Evolutionary conservation across 768 basidiomycete species (phyloP), one percentile per base, ranked within the genome.

Genomic region (Leccinum boreale): DNA sequence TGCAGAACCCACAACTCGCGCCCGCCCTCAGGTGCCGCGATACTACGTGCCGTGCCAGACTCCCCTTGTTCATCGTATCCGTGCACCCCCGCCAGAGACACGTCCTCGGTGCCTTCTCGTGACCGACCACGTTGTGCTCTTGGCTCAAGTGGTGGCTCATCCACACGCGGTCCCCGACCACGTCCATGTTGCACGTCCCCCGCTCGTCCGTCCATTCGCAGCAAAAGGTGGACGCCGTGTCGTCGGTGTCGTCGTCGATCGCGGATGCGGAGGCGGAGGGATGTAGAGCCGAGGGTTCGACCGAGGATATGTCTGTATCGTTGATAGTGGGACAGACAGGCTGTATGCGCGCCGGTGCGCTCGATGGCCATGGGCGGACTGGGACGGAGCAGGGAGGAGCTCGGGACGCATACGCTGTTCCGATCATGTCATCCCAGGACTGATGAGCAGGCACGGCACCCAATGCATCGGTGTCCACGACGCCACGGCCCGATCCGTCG

Each of bases 51-150:
- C 70, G 57, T 24, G 61, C 60, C 46, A 69, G 54, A 51, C 59
- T 63, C 10, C 70, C 65, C 55, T 71, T 68, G 57, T 68, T 65
- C 68, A 72, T 61, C 31, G 50, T 60, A 7, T 62, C 70, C 14
- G 54, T 47, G 44, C 68, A 69, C 29, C 55, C 65, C 36, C 44
- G 53, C 68, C 70, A 69, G 46, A 59, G 53, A 55, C 68, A 69
- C 19, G 57, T 49, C 2, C 58, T 53, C 3, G 50, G 53, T 0
- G 56, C 46, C 36, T 55, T 59, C 24, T 70, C 66, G 46, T 63
- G 53, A 21, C 68, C 70, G 5, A 59, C 47, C 5, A 69, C 55
- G 29, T 58, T 44, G 24, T 69, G 68, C 4, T 24, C 23, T 10
- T 59, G 56, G 42, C 61, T 54, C 26, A 72, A 60, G 47, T 72